A percentile compares a stretch with the other conserved stretches of the same genome.
Evolutionary conservation across 2,329 filamentous ascomycete genomes (phyloP).

Genomic region (Rutstroemia sp.): DNA sequence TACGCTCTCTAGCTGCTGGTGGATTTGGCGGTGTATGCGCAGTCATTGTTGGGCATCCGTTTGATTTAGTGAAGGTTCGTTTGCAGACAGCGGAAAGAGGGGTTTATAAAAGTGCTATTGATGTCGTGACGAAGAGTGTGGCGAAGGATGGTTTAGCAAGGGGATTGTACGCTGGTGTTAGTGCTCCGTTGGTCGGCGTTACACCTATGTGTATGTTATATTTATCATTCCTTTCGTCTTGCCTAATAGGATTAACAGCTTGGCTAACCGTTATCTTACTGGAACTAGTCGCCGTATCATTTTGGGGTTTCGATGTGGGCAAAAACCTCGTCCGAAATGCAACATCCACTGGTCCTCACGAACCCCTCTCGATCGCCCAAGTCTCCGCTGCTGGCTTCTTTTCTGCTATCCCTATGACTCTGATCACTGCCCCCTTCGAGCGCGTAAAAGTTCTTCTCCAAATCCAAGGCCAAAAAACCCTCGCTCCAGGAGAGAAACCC

Average conservation of each 20-base stretch:
- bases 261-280: constrained; percentile 1
- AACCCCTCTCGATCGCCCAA: constrained; percentile 74
- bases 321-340: constrained; percentile 74
- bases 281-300: constrained; percentile 55
- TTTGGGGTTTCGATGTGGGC: constrained; percentile 91
- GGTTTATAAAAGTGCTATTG: constrained; percentile 82
- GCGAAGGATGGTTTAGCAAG: constrained; percentile 73
- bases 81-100: constrained; percentile 93
- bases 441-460: constrained; percentile 98
- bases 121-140: constrained; percentile 84
- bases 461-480: constrained; percentile 85
- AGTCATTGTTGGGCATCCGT: constrained; percentile 90
- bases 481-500: constrained; percentile 83
- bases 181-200: constrained; percentile 86
- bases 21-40: constrained; percentile 92
- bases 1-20: constrained; percentile 80
- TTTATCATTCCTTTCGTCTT: not conserved
- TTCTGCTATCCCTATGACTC: constrained; percentile 93
- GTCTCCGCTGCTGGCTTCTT: constrained; percentile 93
- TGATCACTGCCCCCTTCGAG: constrained; percentile 98
- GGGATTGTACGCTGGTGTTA: constrained; percentile 94
- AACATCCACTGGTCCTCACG: constrained; percentile 54
- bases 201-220: constrained; percentile 90
- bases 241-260: not conserved
- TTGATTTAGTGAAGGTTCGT: constrained; percentile 95